Percentiles rank a stretch among this genome's conserved stretches.
These are phyloP conservation scores for Gelatoporia subvermispora DNA, from an alignment of 768 basidiomycete species.

Conservation along the genomic window DNA sequence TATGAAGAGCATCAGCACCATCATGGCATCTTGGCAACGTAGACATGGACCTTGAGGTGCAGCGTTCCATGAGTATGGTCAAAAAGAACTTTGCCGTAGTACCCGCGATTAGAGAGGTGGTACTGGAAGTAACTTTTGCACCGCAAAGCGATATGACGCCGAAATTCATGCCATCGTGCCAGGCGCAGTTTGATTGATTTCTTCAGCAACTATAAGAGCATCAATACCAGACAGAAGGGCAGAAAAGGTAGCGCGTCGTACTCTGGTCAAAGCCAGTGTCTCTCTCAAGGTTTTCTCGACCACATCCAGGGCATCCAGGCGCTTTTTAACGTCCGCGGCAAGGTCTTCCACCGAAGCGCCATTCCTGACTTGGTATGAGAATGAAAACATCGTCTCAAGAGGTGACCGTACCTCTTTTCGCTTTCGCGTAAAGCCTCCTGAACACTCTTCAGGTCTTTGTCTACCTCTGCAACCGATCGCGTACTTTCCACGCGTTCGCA, in stretches of 20 bases:
- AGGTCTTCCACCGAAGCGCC: constrained; percentile 78
- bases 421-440: constrained; percentile 61
- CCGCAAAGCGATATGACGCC: constrained; percentile 82
- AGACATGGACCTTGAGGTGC: constrained; percentile 50
- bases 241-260: constrained; percentile 21
- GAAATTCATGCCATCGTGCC: constrained; percentile 80
- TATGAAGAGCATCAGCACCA: constrained; percentile 15
- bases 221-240: background rate
- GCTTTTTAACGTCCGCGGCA: constrained; percentile 62
- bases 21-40: too few relatives aligned
- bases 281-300: constrained; percentile 61
- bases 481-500: constrained; percentile 55
- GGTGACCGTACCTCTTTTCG: constrained; percentile 47
- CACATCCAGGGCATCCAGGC: constrained; percentile 51
- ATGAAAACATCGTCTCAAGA: constrained; percentile 1
- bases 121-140: constrained; percentile 80
- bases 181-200: constrained; percentile 62
- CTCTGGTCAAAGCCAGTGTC: constrained; percentile 63
- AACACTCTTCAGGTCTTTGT: constrained; percentile 59
- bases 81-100: constrained; percentile 86
- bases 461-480: constrained; percentile 50
- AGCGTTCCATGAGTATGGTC: constrained; percentile 67
- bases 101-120: constrained; percentile 81
- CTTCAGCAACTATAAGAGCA: constrained; percentile 50
- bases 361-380: constrained; percentile 39